Conservation (phyloP, 2,329 filamentous ascomycete genomes). For the Xenosphaeropsis pyriputrescens region DNA sequence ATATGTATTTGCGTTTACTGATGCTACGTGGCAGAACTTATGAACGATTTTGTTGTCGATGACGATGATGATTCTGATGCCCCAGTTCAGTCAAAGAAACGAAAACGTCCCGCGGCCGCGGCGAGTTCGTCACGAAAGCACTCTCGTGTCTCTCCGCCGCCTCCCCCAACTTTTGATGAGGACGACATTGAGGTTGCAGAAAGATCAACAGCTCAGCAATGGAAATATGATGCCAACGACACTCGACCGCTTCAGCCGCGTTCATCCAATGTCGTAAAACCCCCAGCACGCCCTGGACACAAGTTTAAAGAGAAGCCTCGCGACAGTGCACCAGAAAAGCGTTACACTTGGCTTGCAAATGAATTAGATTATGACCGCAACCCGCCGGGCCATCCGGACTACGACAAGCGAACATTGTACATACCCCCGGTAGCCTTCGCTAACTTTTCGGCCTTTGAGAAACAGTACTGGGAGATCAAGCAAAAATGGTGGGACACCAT, state of each 20-base stretch:
- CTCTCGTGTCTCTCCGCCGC: conserved; percentile 36
- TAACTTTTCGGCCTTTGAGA: conserved; percentile 87
- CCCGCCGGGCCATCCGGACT: conserved; percentile 67
- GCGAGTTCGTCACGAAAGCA: conserved; percentile 43
- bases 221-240: conserved; percentile 57
- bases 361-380: conserved; percentile 75
- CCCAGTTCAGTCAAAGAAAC: conserved; percentile 47
- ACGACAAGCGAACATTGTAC: conserved; percentile 81
- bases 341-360: conserved; percentile 84
- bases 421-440: conserved; percentile 69
- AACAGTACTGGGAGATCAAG: conserved; percentile 99
- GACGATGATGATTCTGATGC: conserved; percentile 69
- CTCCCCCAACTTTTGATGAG: conserved; percentile 20
- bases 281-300: conserved; percentile 15
- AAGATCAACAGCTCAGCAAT: conserved; percentile 66
- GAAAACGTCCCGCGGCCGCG: conserved; percentile 40
- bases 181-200: conserved; percentile 36
- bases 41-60: conserved; percentile 71
- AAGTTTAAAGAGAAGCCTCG: conserved; percentile 51
- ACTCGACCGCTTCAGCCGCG: conserved; percentile 32
- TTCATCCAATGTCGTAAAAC: conserved; percentile 21
- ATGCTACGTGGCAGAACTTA: conserved; percentile 33
- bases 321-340: conserved; percentile 66
- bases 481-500: conserved; percentile 95
- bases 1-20: neutral